Conservation (phyloP, 1,284 basidiomycete species). For the Tilletiaria anomala region DNA sequence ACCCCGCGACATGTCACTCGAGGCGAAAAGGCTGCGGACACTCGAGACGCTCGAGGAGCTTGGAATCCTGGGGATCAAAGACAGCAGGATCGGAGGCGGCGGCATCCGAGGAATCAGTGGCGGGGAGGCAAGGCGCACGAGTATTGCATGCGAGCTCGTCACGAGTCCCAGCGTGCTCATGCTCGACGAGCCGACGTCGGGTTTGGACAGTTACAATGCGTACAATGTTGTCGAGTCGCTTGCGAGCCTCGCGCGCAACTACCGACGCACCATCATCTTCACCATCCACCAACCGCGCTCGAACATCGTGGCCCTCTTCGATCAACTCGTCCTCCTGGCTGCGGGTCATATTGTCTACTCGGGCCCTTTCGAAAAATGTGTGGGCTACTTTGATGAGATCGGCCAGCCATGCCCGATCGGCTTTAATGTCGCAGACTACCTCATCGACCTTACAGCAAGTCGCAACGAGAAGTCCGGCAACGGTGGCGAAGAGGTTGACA, state of each 20-base stretch:
- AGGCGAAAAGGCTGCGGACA: slow-evolving; percentile 83
- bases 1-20: slow-evolving; percentile 82
- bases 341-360: slow-evolving; percentile 66
- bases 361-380: slow-evolving; percentile 58
- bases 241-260: slow-evolving; percentile 66
- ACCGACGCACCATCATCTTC: slow-evolving; percentile 89
- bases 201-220: slow-evolving; percentile 78
- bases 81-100: slow-evolving; percentile 71
- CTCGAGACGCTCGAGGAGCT: slow-evolving; percentile 91
- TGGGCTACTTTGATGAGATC: slow-evolving; percentile 63
- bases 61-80: slow-evolving; percentile 79
- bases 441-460: slow-evolving; percentile 22
- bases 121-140: slow-evolving; percentile 86
- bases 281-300: slow-evolving; percentile 96
- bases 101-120: slow-evolving; percentile 65
- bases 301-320: slow-evolving; percentile 89
- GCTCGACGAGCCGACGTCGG: slow-evolving; percentile 89
- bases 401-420: slow-evolving; percentile 79
- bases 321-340: slow-evolving; percentile 65
- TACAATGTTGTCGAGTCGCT: slow-evolving; percentile 80
- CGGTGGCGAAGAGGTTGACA: neutral
- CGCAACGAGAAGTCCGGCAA: slow-evolving; percentile 5
- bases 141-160: slow-evolving; percentile 95
- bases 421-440: slow-evolving; percentile 78
- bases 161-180: slow-evolving; percentile 90